Percentiles rank a stretch among this genome's conserved stretches.
Conservation (phyloP, 805 yeast genomes). For the Blastobotrys robertii region DNA sequence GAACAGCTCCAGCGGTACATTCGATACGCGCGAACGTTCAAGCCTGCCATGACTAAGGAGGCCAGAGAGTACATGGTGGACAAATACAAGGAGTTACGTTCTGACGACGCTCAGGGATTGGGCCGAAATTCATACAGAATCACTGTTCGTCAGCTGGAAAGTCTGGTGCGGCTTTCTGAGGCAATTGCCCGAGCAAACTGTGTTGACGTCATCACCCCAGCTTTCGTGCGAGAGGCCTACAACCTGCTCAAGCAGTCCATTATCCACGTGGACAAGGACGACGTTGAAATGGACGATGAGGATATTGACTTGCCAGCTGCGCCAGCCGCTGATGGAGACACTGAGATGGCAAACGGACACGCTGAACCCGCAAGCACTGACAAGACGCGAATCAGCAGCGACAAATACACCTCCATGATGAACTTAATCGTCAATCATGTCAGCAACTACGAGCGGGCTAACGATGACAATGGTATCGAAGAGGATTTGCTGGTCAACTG, state of each 20-base stretch:
- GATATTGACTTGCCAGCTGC: slow-evolving; percentile 19
- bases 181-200: slow-evolving; percentile 97
- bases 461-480: slow-evolving; percentile 49
- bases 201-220: slow-evolving; percentile 73
- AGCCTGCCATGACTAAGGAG: slow-evolving; percentile 74
- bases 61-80: slow-evolving; percentile 71
- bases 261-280: slow-evolving; percentile 89
- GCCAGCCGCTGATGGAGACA: slow-evolving; percentile 6
- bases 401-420: slow-evolving; percentile 78
- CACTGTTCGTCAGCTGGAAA: slow-evolving; percentile 93
- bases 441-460: slow-evolving; percentile 43
- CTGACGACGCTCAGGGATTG: slow-evolving; percentile 83
- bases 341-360: slow-evolving; percentile 2
- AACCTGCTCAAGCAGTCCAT: slow-evolving; percentile 83
- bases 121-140: slow-evolving; percentile 79
- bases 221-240: slow-evolving; percentile 88
- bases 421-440: slow-evolving; percentile 62
- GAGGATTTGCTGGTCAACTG: slow-evolving; percentile 65
- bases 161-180: slow-evolving; percentile 85
- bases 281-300: slow-evolving; percentile 75
- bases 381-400: slow-evolving; percentile 62
- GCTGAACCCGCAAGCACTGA: slow-evolving; percentile 15
- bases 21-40: slow-evolving; percentile 85
- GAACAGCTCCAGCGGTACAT: slow-evolving; percentile 84
- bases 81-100: slow-evolving; percentile 75